Conservation (phyloP, 2,329 filamentous ascomycete species). For the Balansia obtecta region DNA sequence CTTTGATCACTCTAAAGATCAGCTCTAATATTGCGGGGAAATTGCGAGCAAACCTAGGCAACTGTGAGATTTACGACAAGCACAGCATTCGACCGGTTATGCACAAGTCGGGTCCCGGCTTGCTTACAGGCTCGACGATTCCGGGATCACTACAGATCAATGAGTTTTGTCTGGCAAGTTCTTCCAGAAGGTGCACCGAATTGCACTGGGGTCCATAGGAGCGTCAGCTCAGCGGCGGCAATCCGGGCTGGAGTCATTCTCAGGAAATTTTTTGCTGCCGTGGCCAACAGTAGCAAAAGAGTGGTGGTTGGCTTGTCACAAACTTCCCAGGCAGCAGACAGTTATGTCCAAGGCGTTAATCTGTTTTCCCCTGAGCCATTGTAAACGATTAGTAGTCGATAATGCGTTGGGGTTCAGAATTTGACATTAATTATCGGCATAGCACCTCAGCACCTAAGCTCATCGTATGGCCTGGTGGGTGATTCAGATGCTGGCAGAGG, state of each 20-base stretch:
- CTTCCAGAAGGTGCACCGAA: background rate
- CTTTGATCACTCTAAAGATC: constrained; percentile 14
- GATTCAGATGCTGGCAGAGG: constrained; percentile 13
- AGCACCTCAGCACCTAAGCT: constrained; percentile 2
- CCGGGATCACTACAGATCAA: constrained; percentile 21
- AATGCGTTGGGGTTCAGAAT: constrained; percentile 22
- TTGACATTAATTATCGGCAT: too few relatives aligned
- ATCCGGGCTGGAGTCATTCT: constrained; percentile 17
- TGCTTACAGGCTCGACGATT: constrained; percentile 19
- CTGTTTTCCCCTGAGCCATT: constrained; percentile 17
- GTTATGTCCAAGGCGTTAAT: constrained; percentile 23
- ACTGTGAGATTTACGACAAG: constrained; percentile 22
- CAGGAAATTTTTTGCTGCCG: constrained; percentile 14
- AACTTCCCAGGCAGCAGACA: constrained; percentile 18
- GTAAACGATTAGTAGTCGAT: constrained; percentile 22
- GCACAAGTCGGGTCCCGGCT: constrained; percentile 25
- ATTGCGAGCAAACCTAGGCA: constrained; percentile 20
- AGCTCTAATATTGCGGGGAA: constrained; percentile 19
- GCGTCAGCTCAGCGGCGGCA: constrained; percentile 14
- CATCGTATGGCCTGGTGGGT: constrained; percentile 9
- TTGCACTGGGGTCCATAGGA: background rate
- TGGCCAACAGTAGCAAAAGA: constrained; percentile 11
- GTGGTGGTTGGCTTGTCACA: constrained; percentile 16
- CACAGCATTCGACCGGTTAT: constrained; percentile 20
- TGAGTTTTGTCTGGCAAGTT: constrained; percentile 15